Conservation (phyloP, 805 yeast species). For the Kazachstania psychrophila region DNA sequence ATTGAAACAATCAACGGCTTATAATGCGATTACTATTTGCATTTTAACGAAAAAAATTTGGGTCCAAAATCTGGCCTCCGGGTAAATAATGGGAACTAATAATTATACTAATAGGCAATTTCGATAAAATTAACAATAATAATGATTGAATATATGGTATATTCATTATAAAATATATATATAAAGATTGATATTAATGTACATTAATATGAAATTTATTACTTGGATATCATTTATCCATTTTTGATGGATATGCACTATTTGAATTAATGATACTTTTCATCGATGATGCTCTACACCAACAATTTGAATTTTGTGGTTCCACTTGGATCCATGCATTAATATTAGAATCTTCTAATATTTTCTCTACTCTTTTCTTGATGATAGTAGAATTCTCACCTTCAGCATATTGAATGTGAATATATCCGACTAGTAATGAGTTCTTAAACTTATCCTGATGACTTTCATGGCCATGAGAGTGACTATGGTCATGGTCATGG, state of each 20-base stretch:
- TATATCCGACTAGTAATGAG: slow-evolving; percentile 50
- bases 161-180: no score
- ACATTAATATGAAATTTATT: no score
- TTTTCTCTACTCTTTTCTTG: slow-evolving; percentile 48
- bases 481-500: slow-evolving; percentile 34
- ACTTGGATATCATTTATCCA: no score
- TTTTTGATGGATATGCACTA: background rate
- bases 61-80: no score
- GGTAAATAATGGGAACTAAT: background rate
- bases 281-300: slow-evolving; percentile 44
- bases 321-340: slow-evolving; percentile 61
- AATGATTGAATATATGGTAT: no score
- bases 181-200: no score
- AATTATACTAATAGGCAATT: background rate
- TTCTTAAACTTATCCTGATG: slow-evolving; percentile 23
- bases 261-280: slow-evolving; percentile 1
- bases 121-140: no score
- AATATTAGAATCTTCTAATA: slow-evolving; percentile 42
- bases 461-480: slow-evolving; percentile 19
- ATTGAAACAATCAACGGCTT: no score
- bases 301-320: slow-evolving; percentile 51
- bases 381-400: slow-evolving; percentile 59
- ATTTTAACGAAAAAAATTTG: no score
- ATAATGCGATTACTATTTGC: no score
- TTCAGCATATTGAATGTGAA: slow-evolving; percentile 63